Base-by-base conservation (phyloP, 352 stramenopile genomes). In the Pythium brachiatum region DNA sequence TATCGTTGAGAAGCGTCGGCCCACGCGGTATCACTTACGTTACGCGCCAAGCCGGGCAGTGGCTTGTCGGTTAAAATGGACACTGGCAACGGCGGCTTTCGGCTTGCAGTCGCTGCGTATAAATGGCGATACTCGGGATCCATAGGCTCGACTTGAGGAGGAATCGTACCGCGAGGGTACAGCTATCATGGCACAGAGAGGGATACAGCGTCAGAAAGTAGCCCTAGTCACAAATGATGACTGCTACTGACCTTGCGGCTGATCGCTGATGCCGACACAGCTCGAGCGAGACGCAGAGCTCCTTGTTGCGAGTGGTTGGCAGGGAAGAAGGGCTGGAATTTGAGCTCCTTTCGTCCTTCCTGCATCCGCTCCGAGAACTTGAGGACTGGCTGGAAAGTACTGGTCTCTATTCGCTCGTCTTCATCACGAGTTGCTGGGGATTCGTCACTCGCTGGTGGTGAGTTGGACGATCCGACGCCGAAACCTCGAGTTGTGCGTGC, bases 61-160 rank as follows among this genome's bases (percentile, higher is more conserved):
- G 58, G 34, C 43, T 71, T 71, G 16, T 63, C 54, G 20, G 51
- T 25, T 2, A 62, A 13, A 41, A 64, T 62, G 18, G 44, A 54
- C 16, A 47, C 44, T n/a, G 26, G 50, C 12, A 61, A 11, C 6
- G 68, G 57, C n/a, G 69, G 52, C 53, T 64, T 64, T 43, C 65
- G 56, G 25, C 26, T 60, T n/a, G 27, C 34, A 3, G 56, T 32
- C 2, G 66, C 69, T 26, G 44, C 59, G 57, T 89, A 68, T 15
- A 89, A 64, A 38, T 79, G 72, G 11, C 72, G 67, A n/a, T 84
- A 76, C 53, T 92, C 82, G 0, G 78, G 78, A 32, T 92, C 82
- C 0, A 61, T 34, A 55, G 78, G 77, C 53, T 78, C 55, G 4
- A 66, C 41, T 36, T 87, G 68, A 2, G 68, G 54, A 9, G 74